These are phyloP conservation scores for Viridothelium virens DNA, from an alignment of 495 filamentous ascomycete genomes.

Conservation along the genomic window DNA sequence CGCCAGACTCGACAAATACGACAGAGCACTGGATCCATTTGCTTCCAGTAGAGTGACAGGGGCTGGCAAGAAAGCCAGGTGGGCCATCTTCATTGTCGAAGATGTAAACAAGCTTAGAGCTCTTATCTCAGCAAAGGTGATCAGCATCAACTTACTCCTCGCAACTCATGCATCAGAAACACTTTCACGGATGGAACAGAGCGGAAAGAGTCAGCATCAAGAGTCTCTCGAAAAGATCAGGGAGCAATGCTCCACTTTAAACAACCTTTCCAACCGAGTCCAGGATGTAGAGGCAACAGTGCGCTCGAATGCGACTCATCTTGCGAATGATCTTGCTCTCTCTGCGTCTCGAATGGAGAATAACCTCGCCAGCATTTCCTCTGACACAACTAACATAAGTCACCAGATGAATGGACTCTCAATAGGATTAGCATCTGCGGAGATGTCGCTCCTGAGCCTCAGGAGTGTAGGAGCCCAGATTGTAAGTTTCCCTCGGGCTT, in stretches of 20 bases:
- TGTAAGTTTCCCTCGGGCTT: constrained; percentile 15
- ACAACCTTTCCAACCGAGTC: neutral
- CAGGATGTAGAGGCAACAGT: neutral
- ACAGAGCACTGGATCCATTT: constrained; percentile 9
- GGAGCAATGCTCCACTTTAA: neutral
- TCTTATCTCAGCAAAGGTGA: constrained; percentile 26
- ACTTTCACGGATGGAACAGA: constrained; percentile 15
- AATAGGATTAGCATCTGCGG: neutral
- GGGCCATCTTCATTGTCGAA: constrained; percentile 27
- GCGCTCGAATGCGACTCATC: neutral
- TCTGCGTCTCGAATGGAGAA: neutral
- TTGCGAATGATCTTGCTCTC: neutral
- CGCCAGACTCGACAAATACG: constrained; percentile 28
- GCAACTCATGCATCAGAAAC: constrained; percentile 25
- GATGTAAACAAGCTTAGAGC: constrained; percentile 31
- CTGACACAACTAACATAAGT: constrained; percentile 6
- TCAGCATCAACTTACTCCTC: constrained; percentile 29
- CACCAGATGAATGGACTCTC: constrained; percentile 12
- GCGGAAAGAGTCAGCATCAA: constrained; percentile 13
- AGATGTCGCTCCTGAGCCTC: constrained; percentile 7
- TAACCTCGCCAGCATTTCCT: constrained; percentile 13
- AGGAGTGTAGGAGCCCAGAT: constrained; percentile 21
- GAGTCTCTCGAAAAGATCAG: neutral
- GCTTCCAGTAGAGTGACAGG: constrained; percentile 8
- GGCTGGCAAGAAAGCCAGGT: constrained; percentile 25